phyloP scores from a whole-genome alignment of 2,329 filamentous ascomycete species.

The Trichoderma sp. region DNA sequence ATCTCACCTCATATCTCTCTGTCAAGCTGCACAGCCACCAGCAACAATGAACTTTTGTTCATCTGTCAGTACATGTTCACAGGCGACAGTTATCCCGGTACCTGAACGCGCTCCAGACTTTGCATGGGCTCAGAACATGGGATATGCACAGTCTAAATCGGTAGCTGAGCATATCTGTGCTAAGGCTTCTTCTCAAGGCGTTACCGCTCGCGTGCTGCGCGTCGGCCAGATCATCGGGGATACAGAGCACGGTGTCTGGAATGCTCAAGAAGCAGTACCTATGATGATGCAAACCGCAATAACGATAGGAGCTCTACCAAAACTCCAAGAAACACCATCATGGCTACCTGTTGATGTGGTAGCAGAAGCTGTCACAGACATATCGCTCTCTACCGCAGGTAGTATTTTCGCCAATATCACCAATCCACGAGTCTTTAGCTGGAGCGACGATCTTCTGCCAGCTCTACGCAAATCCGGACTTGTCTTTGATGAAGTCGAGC shows the following conservation, averaged over 20 bases:
- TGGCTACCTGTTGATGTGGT: conserved; percentile 7
- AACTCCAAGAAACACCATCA: conserved; percentile 4
- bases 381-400: not conserved
- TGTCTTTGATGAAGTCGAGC: conserved; percentile 1
- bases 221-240: conserved; percentile 54
- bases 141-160: conserved; percentile 45
- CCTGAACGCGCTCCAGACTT: conserved; percentile 33
- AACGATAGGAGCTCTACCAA: conserved; percentile 48
- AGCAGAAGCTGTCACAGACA: not conserved
- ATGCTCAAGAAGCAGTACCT: conserved; percentile 51
- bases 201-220: conserved; percentile 42
- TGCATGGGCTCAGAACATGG: conserved; percentile 43
- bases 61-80: conserved; percentile 6
- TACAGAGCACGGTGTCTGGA: conserved; percentile 50
- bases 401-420: not conserved
- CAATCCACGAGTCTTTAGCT: not conserved
- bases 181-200: conserved; percentile 38
- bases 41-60: conserved; percentile 14
- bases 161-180: conserved; percentile 41
- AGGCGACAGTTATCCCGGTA: not conserved
- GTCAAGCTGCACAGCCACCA: not conserved
- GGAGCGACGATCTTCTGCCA: not conserved
- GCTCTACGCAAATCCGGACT: conserved; percentile 4
- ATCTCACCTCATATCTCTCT: not conserved
- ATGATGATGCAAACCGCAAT: conserved; percentile 50